These are phyloP conservation scores for Helicocarpus griseus DNA, from an alignment of 2,329 filamentous ascomycete species.

Conservation along the genomic window DNA sequence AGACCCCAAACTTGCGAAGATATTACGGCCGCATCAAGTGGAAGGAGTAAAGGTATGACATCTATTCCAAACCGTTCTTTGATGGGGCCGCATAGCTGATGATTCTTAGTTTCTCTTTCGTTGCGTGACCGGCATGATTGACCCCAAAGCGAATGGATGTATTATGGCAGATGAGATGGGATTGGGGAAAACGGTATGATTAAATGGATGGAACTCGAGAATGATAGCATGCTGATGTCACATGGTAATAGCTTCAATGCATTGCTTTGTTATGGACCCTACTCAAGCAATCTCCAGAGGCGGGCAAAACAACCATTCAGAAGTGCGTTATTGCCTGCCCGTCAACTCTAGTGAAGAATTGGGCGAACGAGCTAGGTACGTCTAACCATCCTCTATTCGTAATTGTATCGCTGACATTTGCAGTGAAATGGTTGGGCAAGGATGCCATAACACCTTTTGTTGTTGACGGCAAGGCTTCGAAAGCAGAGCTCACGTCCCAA, in stretches of 20 bases:
- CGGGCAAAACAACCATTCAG: constrained; percentile 87
- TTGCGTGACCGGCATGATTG: constrained; percentile 90
- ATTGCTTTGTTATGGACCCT: constrained; percentile 96
- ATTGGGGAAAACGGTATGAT: constrained; percentile 68
- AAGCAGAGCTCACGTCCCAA: constrained; percentile 83
- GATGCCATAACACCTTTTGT: constrained; percentile 90
- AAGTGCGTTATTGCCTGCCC: constrained; percentile 97
- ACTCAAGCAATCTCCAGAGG: constrained; percentile 87
- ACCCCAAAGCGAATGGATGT: constrained; percentile 86
- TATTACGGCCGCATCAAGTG: constrained; percentile 90
- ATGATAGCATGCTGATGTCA: constrained; percentile 14
- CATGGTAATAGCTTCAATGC: constrained; percentile 59
- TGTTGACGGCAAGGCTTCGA: constrained; percentile 91
- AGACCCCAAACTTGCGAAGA: constrained; percentile 78
- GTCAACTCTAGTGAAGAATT: constrained; percentile 91
- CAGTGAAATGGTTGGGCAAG: constrained; percentile 84
- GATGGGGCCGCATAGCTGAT: constrained; percentile 12
- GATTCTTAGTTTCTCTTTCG: constrained; percentile 66
- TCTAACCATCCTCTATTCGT: background rate
- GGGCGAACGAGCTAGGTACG: constrained; percentile 77
- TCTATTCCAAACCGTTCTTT: background rate
- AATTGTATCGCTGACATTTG: background rate
- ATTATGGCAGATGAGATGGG: constrained; percentile 99
- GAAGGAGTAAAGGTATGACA: constrained; percentile 69
- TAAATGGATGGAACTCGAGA: constrained; percentile 10